Conservation (phyloP, 2,329 filamentous ascomycete genomes). For the Fusarium sp. region DNA sequence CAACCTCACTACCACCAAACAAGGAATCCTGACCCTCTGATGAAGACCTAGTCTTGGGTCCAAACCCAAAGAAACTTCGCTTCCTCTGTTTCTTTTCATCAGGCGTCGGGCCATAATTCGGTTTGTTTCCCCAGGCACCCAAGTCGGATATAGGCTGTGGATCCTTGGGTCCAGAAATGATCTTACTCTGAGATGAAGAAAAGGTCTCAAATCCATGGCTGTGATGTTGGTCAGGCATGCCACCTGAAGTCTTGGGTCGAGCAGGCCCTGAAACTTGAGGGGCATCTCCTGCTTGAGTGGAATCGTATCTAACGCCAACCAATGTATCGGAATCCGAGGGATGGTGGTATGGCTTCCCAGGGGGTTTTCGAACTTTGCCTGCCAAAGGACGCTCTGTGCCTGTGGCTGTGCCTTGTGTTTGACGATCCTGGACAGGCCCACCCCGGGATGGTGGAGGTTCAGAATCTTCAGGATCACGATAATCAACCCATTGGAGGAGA, state of each 20-base stretch:
- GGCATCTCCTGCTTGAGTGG: constrained; percentile 62
- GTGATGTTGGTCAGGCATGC: constrained; percentile 49
- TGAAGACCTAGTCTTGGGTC: constrained; percentile 67
- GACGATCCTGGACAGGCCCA: constrained; percentile 52
- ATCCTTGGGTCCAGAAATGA: constrained; percentile 88
- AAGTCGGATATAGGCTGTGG: constrained; percentile 84
- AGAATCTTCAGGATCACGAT: constrained; percentile 67
- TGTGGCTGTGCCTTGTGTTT: constrained; percentile 45
- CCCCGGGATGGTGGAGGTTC: constrained; percentile 47
- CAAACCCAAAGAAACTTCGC: constrained; percentile 78
- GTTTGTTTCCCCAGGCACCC: constrained; percentile 86
- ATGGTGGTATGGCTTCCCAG: constrained; percentile 50
- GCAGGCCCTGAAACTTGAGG: constrained; percentile 55
- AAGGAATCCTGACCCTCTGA: constrained; percentile 68
- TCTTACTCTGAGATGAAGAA: constrained; percentile 53
- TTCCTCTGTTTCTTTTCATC: constrained; percentile 87
- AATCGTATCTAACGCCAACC: constrained; percentile 69
- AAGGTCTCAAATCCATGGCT: constrained; percentile 49
- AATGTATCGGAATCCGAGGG: constrained; percentile 57
- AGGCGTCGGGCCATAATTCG: constrained; percentile 60
- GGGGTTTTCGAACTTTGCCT: constrained; percentile 47
- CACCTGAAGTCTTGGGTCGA: constrained; percentile 51
- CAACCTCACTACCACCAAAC: constrained; percentile 60
- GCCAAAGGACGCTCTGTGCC: constrained; percentile 31
- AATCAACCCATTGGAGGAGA: constrained; percentile 88